Evolutionary conservation across 257 asterid species (phyloP).

Genomic region (Henckelia pumila): DNA sequence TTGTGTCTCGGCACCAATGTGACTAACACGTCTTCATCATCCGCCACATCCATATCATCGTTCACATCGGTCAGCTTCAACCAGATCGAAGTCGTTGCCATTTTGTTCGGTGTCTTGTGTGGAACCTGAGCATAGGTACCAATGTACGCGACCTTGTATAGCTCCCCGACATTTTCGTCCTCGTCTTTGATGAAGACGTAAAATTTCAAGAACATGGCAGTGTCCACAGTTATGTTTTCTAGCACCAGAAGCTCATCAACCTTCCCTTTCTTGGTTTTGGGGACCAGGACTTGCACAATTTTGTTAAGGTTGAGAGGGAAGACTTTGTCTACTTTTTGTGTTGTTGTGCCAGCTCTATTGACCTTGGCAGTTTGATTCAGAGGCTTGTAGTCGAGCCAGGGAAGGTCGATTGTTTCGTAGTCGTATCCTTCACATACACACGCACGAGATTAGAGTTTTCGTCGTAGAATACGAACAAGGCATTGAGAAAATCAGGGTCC

Average conservation of each 20-base stretch:
- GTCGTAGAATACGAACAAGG: conserved; percentile 38
- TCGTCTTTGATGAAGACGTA: conserved; percentile 42
- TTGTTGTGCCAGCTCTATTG: neutral
- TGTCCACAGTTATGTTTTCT: conserved; percentile 14
- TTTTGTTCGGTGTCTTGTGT: conserved; percentile 20
- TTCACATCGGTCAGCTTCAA: conserved; percentile 34
- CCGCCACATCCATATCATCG: conserved; percentile 42
- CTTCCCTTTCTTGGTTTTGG: conserved; percentile 19
- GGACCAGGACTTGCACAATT: conserved; percentile 13
- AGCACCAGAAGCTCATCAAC: conserved; percentile 25
- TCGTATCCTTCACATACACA: conserved; percentile 29
- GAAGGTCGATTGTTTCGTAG: conserved; percentile 23
- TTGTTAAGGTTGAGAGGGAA: conserved; percentile 21
- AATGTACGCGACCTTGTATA: conserved; percentile 33
- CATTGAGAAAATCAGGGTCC: conserved; percentile 33
- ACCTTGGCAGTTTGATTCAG: neutral
- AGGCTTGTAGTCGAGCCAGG: conserved; percentile 30
- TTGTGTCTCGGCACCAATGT: conserved; percentile 38
- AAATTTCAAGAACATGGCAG: conserved; percentile 24
- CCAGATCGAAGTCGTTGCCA: conserved; percentile 27
- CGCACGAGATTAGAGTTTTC: conserved; percentile 31
- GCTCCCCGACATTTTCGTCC: conserved; percentile 26
- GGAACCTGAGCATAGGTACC: conserved; percentile 44
- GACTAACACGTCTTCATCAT: conserved; percentile 34
- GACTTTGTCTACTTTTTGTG: neutral